Evolutionary conservation across 2,329 filamentous ascomycete species (phyloP), one percentile per base, ranked within the genome.

Genomic region (Fusarium brevicatenulatum): DNA sequence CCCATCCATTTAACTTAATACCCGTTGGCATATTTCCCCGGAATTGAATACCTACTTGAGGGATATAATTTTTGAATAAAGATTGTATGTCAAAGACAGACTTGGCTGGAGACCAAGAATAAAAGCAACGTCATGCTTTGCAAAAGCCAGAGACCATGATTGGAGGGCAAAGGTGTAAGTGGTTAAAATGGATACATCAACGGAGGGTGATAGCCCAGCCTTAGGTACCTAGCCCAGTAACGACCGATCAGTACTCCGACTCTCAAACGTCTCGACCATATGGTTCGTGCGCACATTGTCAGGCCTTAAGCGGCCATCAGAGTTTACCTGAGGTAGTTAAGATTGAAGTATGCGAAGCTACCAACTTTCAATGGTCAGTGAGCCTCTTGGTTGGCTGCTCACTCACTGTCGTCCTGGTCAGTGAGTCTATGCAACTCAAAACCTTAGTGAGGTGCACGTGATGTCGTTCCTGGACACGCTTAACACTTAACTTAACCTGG

Each of bases 371-470:
- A 16, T 37, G 5, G 21, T 13, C 42, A 50, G 30, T 21, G 25
- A 34, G 19, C 34, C 30, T 36, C 28, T 34, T 43, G 49, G 49
- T 52, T 36, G 30, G n/a, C 32, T 32, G 25, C 60, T 53, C 36
- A 25, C 66, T 61, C 46, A 67, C 46, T 47, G 46, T 18, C 34
- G 19, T 30, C 39, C 46, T 28, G 7, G 53, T 62, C 57, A 69
- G 50, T 47, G 65, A 69, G 42, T 52, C 53, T 21, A 47, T 52
- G 25, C 25, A 40, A 57, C 44, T 43, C 25, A 40, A 57, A 52
- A 40, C 40, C 32, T 66, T 28, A 13, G 47, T n/a, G 21, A 32
- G 43, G 16, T 47, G 71, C 74, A 76, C 74, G 74, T 76, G 74
- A 76, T 70, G 40, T 58, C 32, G 49, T 34, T 60, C 46, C 30